Evolutionary conservation across 768 basidiomycete genomes (phyloP).

Genomic region (Lactifluus piperatus): DNA sequence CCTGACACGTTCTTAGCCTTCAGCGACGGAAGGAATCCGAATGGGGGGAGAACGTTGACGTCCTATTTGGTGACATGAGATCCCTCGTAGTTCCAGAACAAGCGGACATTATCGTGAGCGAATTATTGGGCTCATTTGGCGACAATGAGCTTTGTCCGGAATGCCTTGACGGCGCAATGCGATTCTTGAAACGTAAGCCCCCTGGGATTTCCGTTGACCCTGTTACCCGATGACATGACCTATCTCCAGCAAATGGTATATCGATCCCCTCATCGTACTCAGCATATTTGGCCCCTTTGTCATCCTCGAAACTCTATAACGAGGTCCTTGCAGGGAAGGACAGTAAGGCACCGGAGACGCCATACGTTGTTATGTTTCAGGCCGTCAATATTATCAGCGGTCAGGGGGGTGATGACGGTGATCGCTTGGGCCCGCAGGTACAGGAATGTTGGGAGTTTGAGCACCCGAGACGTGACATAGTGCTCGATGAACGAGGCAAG

Average conservation of each 20-base stretch:
- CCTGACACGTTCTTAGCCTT: conserved; percentile 40
- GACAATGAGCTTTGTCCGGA: conserved; percentile 98
- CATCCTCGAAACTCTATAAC: conserved; percentile 86
- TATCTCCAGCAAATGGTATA: conserved; percentile 68
- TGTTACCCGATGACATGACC: conserved; percentile 1
- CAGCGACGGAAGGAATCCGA: conserved; percentile 75
- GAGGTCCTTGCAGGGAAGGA: conserved; percentile 64
- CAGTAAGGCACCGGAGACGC: conserved; percentile 77
- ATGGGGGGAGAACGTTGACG: conserved; percentile 72
- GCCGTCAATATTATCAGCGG: conserved; percentile 86
- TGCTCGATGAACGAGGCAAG: conserved; percentile 63
- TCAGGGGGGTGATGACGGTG: conserved; percentile 49
- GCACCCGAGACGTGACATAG: conserved; percentile 78
- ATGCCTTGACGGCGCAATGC: conserved; percentile 91
- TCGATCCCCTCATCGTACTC: conserved; percentile 97
- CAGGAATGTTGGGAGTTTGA: conserved; percentile 99
- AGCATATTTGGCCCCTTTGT: conserved; percentile 87
- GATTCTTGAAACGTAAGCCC: conserved; percentile 68
- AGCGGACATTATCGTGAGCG: conserved; percentile 91
- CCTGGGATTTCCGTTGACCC: not conserved
- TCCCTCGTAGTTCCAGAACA: conserved; percentile 71
- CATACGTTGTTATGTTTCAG: conserved; percentile 98
- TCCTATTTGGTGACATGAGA: conserved; percentile 96
- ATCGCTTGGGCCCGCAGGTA: conserved; percentile 69
- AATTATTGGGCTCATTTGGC: conserved; percentile 93